Percentiles rank a stretch among this genome's conserved stretches.
These are phyloP conservation scores for Colletotrichum brevisporum DNA, from an alignment of 2,329 filamentous ascomycete genomes.

Conservation along the genomic window DNA sequence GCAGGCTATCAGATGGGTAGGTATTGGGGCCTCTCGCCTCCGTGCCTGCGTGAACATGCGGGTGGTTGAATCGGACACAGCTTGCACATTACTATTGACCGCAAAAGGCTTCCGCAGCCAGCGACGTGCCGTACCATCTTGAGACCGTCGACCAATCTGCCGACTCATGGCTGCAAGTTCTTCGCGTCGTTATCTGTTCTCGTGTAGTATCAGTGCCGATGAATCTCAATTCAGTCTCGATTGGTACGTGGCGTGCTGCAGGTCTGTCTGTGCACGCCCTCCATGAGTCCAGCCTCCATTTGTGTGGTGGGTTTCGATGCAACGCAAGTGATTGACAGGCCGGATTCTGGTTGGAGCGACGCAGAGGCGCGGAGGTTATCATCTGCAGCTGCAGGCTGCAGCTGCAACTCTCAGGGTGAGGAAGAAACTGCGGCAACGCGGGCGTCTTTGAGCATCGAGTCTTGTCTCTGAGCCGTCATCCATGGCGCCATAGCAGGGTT, in stretches of 20 bases:
- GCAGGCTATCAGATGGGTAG: slow-evolving; percentile 17
- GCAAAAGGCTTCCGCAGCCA: not conserved
- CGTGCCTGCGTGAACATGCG: not conserved
- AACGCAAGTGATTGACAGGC: slow-evolving; percentile 34
- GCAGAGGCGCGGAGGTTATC: slow-evolving; percentile 26
- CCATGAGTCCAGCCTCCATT: slow-evolving; percentile 19
- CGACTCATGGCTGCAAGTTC: slow-evolving; percentile 19
- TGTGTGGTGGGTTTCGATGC: slow-evolving; percentile 31
- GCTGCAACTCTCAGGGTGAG: slow-evolving; percentile 41
- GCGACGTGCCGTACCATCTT: not conserved
- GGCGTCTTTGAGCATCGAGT: slow-evolving; percentile 9
- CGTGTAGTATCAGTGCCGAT: slow-evolving; percentile 14
- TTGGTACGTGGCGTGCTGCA: slow-evolving; percentile 42
- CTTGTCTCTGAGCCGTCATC: too few relatives aligned
- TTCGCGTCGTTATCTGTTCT: slow-evolving; percentile 21
- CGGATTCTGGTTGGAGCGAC: slow-evolving; percentile 28
- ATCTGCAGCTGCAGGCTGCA: slow-evolving; percentile 26
- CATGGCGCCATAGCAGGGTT: not conserved
- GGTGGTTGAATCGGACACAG: not conserved
- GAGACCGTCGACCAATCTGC: slow-evolving; percentile 1
- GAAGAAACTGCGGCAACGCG: not conserved
- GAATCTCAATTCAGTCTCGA: slow-evolving; percentile 22
- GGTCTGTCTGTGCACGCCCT: slow-evolving; percentile 41
- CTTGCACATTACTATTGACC: not conserved
- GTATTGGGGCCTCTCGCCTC: not conserved